Percentiles rank a stretch among this genome's conserved stretches.
Conservation (phyloP, 768 basidiomycete species). For the Suillus subluteus region DNA sequence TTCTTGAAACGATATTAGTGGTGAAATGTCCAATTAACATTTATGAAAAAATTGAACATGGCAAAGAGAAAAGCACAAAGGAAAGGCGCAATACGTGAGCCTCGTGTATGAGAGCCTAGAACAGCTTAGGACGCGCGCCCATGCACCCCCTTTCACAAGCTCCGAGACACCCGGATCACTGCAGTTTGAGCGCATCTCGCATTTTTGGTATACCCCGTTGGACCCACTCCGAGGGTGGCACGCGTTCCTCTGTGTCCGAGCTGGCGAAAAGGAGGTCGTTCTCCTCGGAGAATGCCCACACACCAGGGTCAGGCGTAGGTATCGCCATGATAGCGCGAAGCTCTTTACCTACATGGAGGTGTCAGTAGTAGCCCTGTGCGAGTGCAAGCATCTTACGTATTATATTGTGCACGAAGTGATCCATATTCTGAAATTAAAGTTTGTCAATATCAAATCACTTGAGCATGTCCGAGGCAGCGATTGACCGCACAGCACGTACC, state of each 20-base stretch:
- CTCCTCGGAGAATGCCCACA: conserved; percentile 63
- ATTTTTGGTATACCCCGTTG: conserved; percentile 49
- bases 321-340: conserved; percentile 64
- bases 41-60: background rate
- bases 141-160: background rate
- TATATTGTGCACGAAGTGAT: conserved; percentile 72
- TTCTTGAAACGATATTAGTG: background rate
- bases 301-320: conserved; percentile 57
- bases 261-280: conserved; percentile 59
- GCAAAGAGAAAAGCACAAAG: background rate
- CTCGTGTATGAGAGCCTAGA: background rate
- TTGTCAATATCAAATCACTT: conserved; percentile 8
- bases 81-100: background rate
- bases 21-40: background rate
- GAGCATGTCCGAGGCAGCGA: conserved; percentile 18
- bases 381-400: conserved; percentile 47
- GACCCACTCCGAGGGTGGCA: conserved; percentile 62
- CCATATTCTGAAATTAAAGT: conserved; percentile 51
- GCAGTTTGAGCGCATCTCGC: conserved; percentile 30
- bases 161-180: background rate
- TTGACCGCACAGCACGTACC: conserved; percentile 36
- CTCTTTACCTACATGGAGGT: conserved; percentile 49
- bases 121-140: background rate
- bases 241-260: conserved; percentile 30
- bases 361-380: conserved; percentile 4